phyloP scores from a whole-genome alignment of 164 flowering plant genomes.

The Taxillus chinensis region DNA sequence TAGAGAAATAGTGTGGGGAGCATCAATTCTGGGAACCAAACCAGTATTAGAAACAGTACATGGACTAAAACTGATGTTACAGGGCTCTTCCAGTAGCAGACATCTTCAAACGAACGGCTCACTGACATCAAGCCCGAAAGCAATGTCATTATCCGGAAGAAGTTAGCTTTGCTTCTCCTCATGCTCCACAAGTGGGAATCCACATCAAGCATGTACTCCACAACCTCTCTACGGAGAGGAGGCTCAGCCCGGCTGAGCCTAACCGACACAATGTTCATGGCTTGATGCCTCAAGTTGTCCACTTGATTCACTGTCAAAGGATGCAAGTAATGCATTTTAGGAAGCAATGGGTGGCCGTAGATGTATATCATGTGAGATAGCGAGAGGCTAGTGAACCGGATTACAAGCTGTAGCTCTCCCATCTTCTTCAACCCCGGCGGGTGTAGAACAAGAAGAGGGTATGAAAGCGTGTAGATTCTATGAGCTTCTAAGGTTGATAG shows the following conservation, averaged over 20 bases:
- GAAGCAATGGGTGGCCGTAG: conserved; percentile 41
- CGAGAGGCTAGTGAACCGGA: conserved; percentile 43
- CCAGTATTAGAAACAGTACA: conserved; percentile 36
- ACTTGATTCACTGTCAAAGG: conserved; percentile 52
- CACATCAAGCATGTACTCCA: conserved; percentile 61
- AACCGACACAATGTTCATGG: conserved; percentile 42
- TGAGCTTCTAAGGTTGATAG: conserved; percentile 43
- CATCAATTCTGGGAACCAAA: conserved; percentile 51
- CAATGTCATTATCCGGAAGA: conserved; percentile 45
- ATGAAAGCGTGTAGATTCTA: conserved; percentile 35
- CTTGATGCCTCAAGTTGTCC: conserved; percentile 38
- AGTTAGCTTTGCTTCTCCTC: conserved; percentile 61
- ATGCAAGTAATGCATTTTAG: conserved; percentile 50
- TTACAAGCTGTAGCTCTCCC: conserved; percentile 49
- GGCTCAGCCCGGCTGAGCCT: conserved; percentile 54
- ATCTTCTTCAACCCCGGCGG: conserved; percentile 51
- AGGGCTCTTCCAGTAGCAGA: conserved; percentile 49
- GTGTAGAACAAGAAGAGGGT: conserved; percentile 48
- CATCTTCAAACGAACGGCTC: conserved; percentile 31
- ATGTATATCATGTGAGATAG: conserved; percentile 32
- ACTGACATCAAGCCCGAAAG: conserved; percentile 29
- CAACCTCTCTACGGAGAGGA: conserved; percentile 46
- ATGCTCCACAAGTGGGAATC: conserved; percentile 61
- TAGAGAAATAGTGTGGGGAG: conserved; percentile 46
- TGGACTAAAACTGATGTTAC: conserved; percentile 47